Evolutionary conservation across 768 basidiomycete genomes (phyloP).

Genomic region (Tricholoma matsutake): DNA sequence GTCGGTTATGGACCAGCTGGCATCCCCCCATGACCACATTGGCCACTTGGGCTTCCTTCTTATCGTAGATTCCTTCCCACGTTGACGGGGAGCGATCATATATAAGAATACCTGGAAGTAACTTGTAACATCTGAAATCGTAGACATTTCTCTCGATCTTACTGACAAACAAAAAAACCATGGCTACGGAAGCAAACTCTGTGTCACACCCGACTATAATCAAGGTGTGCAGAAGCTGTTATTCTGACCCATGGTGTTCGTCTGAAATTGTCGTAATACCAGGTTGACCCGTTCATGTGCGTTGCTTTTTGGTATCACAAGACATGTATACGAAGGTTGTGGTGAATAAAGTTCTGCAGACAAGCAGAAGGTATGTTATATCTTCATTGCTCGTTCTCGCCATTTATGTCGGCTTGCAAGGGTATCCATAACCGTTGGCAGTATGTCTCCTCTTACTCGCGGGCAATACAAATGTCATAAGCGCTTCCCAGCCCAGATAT

Average conservation of each 20-base stretch:
- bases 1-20: neutral
- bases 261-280: neutral
- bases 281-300: slow-evolving; percentile 73
- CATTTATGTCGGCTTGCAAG: slow-evolving; percentile 26
- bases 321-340: neutral
- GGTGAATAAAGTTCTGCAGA: slow-evolving; percentile 34
- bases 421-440: slow-evolving; percentile 74
- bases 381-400: neutral
- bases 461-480: neutral
- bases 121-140: neutral
- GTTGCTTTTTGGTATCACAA: slow-evolving; percentile 15
- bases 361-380: slow-evolving; percentile 54
- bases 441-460: slow-evolving; percentile 35
- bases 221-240: slow-evolving; percentile 33
- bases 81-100: neutral
- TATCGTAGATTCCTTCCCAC: slow-evolving; percentile 5
- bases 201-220: slow-evolving; percentile 57
- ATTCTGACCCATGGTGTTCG: neutral
- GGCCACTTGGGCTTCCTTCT: neutral
- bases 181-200: slow-evolving; percentile 64
- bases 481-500: slow-evolving; percentile 51
- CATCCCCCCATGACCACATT: slow-evolving; percentile 1
- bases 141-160: too few species aligned
- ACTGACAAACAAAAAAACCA: slow-evolving; percentile 18
- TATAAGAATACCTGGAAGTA: slow-evolving; percentile 4